Evolutionary conservation across 257 asterid species (phyloP), one percentile per base, ranked within the genome.

Genomic region (Scutellaria galericulata): DNA sequence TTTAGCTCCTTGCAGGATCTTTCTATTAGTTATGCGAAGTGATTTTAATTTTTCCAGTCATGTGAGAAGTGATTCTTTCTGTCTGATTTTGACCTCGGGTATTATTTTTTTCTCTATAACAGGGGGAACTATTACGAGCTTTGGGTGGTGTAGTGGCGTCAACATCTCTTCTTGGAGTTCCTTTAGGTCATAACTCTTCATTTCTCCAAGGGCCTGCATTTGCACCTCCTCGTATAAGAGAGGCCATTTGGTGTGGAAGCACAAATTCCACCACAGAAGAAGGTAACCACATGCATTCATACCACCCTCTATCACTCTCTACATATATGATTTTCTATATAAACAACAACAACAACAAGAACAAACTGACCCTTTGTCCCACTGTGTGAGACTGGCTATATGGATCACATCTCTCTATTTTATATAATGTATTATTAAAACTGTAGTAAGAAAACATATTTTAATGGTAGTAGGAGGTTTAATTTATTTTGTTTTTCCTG

Each of bases 231-330:
- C 97, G 96, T 64, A 95, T 95, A 80, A 83, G 99, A 81, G 99
- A 95, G 79, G 99, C 99, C 79, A 92, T 95, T 56, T 95, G 99
- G 99, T 92, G 98, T 75, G 98, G 91, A 70, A 95, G 99, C 88
- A 95, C 98, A 59, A 95, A 95, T 84, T 85, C 98, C 79, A 80
- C 96, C 58, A 88, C 99, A 7, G 99, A 95, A 85, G 98, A 90
- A 92, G 99, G 99, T 87, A 75, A 67, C 46, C 70, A 6, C 42
- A 56, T 48, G 12, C 46, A 50, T 40, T 73, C 20, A 39, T 31
- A 31, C 37, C 37, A 31, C 37, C 37, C 3, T 13, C 52, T 40
- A 46, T 68, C 40, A 55, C 31, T 27, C 15, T 46, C 22, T 9
- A 46, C 52, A 24, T 11, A 61, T n/a, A 24, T 44, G 24, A 24